Conservation (phyloP, 768 basidiomycete genomes). For the Psilocybe subaeruginosa region DNA sequence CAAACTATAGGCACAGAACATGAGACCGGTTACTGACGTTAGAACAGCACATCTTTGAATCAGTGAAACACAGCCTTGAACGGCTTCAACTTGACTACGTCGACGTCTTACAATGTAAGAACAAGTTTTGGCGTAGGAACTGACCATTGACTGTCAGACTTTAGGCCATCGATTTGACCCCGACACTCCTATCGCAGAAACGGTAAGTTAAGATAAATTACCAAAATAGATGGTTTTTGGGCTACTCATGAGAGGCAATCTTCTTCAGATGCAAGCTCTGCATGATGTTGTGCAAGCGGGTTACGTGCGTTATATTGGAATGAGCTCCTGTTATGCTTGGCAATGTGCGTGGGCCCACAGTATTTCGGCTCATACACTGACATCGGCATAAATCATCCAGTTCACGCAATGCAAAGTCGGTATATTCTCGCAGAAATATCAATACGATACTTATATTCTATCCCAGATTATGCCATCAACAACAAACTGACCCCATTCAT, state of each 20-base stretch:
- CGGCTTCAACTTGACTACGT: slow-evolving; percentile 78
- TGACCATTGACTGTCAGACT: slow-evolving; percentile 20
- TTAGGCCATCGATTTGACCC: slow-evolving; percentile 58
- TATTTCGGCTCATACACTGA: neutral
- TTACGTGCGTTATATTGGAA: slow-evolving; percentile 64
- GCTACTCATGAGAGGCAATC: neutral
- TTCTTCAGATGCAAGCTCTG: slow-evolving; percentile 61
- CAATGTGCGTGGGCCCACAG: slow-evolving; percentile 43
- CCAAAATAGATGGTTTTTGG: no score
- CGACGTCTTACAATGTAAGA: slow-evolving; percentile 69
- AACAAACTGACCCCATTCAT: slow-evolving; percentile 63
- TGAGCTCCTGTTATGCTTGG: slow-evolving; percentile 58
- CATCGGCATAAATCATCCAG: slow-evolving; percentile 25
- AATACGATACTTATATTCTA: neutral
- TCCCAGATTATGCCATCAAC: slow-evolving; percentile 57
- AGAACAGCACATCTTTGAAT: slow-evolving; percentile 72
- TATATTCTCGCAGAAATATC: neutral
- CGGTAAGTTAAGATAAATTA: slow-evolving; percentile 28
- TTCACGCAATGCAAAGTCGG: slow-evolving; percentile 61
- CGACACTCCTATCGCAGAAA: slow-evolving; percentile 62
- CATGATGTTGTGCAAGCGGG: slow-evolving; percentile 70
- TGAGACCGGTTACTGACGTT: neutral
- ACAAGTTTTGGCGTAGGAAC: no score
- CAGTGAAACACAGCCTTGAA: slow-evolving; percentile 62
- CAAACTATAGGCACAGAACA: neutral